Evolutionary conservation across 345 rosid species (phyloP), one percentile per base, ranked within the genome.

Genomic region (Eutrema yunnanense): DNA sequence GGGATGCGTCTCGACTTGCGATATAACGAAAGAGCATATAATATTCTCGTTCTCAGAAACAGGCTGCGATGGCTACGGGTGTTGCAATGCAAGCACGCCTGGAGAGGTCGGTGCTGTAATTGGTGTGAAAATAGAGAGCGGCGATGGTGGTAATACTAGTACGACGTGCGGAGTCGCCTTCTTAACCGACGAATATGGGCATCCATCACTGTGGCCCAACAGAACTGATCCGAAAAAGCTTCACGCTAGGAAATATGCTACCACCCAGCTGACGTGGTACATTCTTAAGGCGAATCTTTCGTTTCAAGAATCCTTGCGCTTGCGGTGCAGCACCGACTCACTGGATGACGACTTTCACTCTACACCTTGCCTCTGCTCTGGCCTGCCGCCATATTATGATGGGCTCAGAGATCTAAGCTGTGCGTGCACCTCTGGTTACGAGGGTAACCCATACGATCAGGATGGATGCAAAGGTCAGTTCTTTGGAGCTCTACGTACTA

Each of bases 331-430:
- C 22, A 19, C 1, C 22, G 22, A 19, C 22, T 19, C 22, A 19
- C 4, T 30, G 82, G 83, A 4, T 74, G 85, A 16, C 12, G 53
- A 49, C 2, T 9, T 3, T 50, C n/a, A 4, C 6, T 27, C 56
- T 22, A 51, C 0, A 3, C 56, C 56, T 27, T 51, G 56, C 56
- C 4, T 1, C 0, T 50, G 54, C 32, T 8, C 6, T 47, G 16
- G 1, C 1, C n/a, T n/a, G n/a, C n/a, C n/a, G n/a, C n/a, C n/a
- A n/a, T n/a, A n/a, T n/a, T n/a, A n/a, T n/a, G 1, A 44, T 13
- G 48, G 3, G 16, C 0, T 13, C 10, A 8, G 12, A 12, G 0
- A 3, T 4, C 32, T 51, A 14, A 2, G 3, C 34, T 51, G 56
- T 51, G 56, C 56, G 34, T 51, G 56, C 56, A 27, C n/a, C 34